phyloP scores from a whole-genome alignment of 1,284 basidiomycete species.

The Puccinia polysora region DNA sequence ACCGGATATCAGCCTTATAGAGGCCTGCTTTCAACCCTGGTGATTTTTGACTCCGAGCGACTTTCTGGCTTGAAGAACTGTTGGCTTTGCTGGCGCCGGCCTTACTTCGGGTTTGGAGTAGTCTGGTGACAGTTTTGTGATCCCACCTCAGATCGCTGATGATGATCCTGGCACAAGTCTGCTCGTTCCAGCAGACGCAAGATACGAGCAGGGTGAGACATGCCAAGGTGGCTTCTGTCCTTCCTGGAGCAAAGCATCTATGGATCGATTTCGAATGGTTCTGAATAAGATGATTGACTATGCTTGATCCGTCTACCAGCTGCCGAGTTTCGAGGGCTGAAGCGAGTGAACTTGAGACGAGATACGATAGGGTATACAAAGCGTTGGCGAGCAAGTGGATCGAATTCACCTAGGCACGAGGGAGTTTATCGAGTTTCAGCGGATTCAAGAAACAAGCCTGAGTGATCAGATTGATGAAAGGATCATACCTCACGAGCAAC shows the following conservation, averaged over 20 bases:
- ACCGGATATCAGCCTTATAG: conserved; percentile 29
- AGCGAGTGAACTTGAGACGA: conserved; percentile 18
- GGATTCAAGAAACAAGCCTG: neutral
- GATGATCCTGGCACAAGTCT: conserved; percentile 28
- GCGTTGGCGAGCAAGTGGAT: conserved; percentile 42
- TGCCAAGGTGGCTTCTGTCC: conserved; percentile 42
- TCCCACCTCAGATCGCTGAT: conserved; percentile 42
- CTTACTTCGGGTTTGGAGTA: conserved; percentile 26
- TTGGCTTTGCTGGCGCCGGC: neutral
- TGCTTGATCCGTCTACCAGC: conserved; percentile 20
- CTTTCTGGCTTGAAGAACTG: conserved; percentile 12
- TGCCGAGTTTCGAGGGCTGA: conserved; percentile 15
- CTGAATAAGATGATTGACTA: conserved; percentile 34
- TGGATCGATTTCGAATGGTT: conserved; percentile 42
- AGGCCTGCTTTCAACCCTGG: conserved; percentile 34
- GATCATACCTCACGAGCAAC: conserved; percentile 35
- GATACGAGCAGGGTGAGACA: conserved; percentile 39
- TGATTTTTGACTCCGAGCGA: conserved; percentile 16
- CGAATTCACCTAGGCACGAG: conserved; percentile 31
- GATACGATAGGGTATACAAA: conserved; percentile 34
- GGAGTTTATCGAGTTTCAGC: conserved; percentile 1
- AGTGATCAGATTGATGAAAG: neutral
- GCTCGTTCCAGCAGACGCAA: conserved; percentile 40
- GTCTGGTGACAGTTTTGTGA: conserved; percentile 39
- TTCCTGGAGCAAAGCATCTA: conserved; percentile 43